Evolutionary conservation across 305 asterid genomes (phyloP), one percentile per base, ranked within the genome.

Genomic region (Rubia tinctorum): DNA sequence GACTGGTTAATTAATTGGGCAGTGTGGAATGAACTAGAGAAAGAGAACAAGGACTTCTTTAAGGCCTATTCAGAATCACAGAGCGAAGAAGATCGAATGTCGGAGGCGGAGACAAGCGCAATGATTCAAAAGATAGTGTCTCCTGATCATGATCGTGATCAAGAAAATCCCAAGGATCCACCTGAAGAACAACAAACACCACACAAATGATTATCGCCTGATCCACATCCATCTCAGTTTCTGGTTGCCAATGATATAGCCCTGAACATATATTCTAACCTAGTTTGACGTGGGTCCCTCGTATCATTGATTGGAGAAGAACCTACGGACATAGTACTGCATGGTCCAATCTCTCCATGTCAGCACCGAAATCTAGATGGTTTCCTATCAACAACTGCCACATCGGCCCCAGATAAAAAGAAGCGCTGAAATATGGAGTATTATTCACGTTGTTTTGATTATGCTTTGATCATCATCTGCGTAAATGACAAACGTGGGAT

Each of bases 11-110:
- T 69, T 1, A 58, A 25, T 20, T 66, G 49, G 69, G 83, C 85
- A 84, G 88, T 84, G 53, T 84, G 88, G 88, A 80, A 71, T n/a
- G 88, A 84, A 77, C 51, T 84, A 18, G 86, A 67, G 77, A 84
- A 84, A 72, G 86, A 76, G 65, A 84, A 82, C 76, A 74, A 82
- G 70, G 86, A 80, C 60, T 82, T 84, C 78, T 84, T 84, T 27
- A 79, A 82, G 55, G 72, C 77, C 17, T 84, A 84, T 47, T 37
- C 78, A 42, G 76, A 70, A 72, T 82, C 86, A 39, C 83, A 76
- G 75, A 77, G 68, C 75, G 75, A 76, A 40, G 69, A 66, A 64
- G 83, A 82, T 69, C 71, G 72, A 55, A 75, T 80, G 79, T 81
- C 86, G 10, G 86, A 82, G 71, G 78, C 74, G 2, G 84, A 82